Percentiles rank a stretch among this genome's conserved stretches.
These are phyloP conservation scores for Pisolithus marmoratus DNA, from an alignment of 768 basidiomycete genomes.

Conservation along the genomic window DNA sequence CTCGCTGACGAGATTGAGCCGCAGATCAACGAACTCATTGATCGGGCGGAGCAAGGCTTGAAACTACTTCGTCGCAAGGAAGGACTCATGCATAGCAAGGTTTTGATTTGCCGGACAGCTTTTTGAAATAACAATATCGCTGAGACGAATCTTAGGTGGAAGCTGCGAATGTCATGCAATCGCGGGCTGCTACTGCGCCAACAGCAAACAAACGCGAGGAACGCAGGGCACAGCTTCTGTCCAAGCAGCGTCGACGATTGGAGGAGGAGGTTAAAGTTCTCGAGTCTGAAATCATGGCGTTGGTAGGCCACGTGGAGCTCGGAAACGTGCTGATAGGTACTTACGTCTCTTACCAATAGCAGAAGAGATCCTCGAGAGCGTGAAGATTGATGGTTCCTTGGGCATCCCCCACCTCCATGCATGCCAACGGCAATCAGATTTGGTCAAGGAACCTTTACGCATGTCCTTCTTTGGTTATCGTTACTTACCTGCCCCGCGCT, in stretches of 20 bases:
- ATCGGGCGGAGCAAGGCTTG: conserved; percentile 65
- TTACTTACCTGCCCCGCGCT: not conserved
- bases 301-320: conserved; percentile 33
- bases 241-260: conserved; percentile 60
- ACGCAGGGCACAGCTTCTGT: conserved; percentile 56
- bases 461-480: no score
- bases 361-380: conserved; percentile 9
- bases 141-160: conserved; percentile 42
- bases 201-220: conserved; percentile 61
- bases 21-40: conserved; percentile 68
- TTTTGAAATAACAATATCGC: not conserved
- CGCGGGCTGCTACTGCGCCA: conserved; percentile 41
- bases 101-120: conserved; percentile 18
- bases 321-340: not conserved
- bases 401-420: not conserved
- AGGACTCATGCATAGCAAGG: conserved; percentile 57
- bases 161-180: conserved; percentile 36
- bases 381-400: not conserved
- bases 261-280: conserved; percentile 57
- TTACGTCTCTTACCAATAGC: conserved; percentile 13
- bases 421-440: no score
- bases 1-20: conserved; percentile 79
- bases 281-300: conserved; percentile 53
- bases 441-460: no score
- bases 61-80: conserved; percentile 58